Percentiles rank a stretch among this genome's conserved stretches.
Evolutionary conservation across 2,329 filamentous ascomycete species (phyloP).

Genomic region (Diaporthe sp.): DNA sequence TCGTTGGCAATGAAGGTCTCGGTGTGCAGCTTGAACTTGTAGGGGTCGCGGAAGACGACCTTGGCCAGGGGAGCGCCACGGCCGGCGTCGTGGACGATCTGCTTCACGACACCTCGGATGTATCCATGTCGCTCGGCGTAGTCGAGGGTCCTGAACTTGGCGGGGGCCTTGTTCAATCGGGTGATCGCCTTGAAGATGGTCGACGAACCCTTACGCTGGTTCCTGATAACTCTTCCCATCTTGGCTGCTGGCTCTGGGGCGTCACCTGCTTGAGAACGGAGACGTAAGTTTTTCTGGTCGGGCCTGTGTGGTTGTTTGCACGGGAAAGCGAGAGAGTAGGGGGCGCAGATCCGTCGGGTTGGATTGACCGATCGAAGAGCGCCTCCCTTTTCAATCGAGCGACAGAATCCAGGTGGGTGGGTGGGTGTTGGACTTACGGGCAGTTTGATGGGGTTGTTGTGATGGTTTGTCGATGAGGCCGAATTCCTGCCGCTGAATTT

Average conservation of each 20-base stretch:
- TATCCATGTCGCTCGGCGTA: slow-evolving; percentile 98
- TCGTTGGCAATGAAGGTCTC: slow-evolving; percentile 99
- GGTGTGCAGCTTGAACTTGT: slow-evolving; percentile 96
- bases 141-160: slow-evolving; percentile 97
- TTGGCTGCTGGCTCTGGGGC: slow-evolving; percentile 50
- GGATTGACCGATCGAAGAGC: slow-evolving; percentile 11
- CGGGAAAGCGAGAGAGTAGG: background rate
- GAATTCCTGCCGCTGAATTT: slow-evolving; percentile 22
- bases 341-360: background rate
- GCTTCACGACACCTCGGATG: slow-evolving; percentile 96
- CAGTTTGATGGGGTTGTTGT: slow-evolving; percentile 39
- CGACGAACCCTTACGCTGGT: slow-evolving; percentile 74
- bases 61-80: slow-evolving; percentile 98
- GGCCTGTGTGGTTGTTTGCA: slow-evolving; percentile 8
- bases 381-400: slow-evolving; percentile 26
- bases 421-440: slow-evolving; percentile 39
- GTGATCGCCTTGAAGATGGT: slow-evolving; percentile 80
- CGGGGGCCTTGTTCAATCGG: slow-evolving; percentile 93
- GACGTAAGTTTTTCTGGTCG: slow-evolving; percentile 34
- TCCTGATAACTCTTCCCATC: slow-evolving; percentile 75
- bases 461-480: slow-evolving; percentile 27
- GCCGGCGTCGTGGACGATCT: slow-evolving; percentile 99
- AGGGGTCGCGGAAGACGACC: slow-evolving; percentile 97
- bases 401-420: slow-evolving; percentile 5
- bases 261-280: slow-evolving; percentile 34